Evolutionary conservation across 2,329 filamentous ascomycete genomes (phyloP).

Genomic region (Calonectria pseudoturangicola): DNA sequence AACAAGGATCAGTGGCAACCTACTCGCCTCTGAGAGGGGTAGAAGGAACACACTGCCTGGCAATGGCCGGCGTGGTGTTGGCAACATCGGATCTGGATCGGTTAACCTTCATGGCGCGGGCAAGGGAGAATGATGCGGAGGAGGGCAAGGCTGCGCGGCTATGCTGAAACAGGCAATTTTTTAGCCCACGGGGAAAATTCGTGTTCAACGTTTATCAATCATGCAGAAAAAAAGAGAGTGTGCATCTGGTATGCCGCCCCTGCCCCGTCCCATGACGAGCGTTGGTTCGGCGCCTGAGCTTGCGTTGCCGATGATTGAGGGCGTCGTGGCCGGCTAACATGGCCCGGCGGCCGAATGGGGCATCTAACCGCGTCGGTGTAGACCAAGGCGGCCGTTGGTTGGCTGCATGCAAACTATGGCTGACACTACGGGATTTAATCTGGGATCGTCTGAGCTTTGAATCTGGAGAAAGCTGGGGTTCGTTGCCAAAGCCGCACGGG

Average conservation of each 20-base stretch:
- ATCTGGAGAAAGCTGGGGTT: slow-evolving; percentile 52
- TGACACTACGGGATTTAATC: slow-evolving; percentile 32
- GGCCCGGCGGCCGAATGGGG: slow-evolving; percentile 32
- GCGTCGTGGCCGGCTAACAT: slow-evolving; percentile 23
- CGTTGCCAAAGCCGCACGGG: slow-evolving; percentile 50
- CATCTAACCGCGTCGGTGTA: slow-evolving; percentile 21
- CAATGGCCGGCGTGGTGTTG: slow-evolving; percentile 54
- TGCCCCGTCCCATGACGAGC: slow-evolving; percentile 26
- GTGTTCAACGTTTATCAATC: slow-evolving; percentile 8
- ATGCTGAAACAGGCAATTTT: slow-evolving; percentile 20
- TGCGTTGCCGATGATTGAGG: slow-evolving; percentile 23
- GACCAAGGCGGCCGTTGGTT: slow-evolving; percentile 24
- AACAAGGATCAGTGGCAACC: slow-evolving; percentile 42
- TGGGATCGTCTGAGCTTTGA: slow-evolving; percentile 21
- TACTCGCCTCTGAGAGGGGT: slow-evolving; percentile 47
- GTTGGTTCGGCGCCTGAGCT: slow-evolving; percentile 31
- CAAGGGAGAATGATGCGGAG: slow-evolving; percentile 30
- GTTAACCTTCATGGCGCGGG: slow-evolving; percentile 55
- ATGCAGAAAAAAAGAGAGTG: slow-evolving; percentile 14
- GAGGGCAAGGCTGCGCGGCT: slow-evolving; percentile 16
- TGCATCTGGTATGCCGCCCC: slow-evolving; percentile 30
- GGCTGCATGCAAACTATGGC: slow-evolving; percentile 30
- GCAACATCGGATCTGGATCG: slow-evolving; percentile 58
- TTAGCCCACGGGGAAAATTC: neutral
- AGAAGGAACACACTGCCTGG: slow-evolving; percentile 52